phyloP scores from a whole-genome alignment of 805 yeast genomes.

The Pichia ethanolica region DNA sequence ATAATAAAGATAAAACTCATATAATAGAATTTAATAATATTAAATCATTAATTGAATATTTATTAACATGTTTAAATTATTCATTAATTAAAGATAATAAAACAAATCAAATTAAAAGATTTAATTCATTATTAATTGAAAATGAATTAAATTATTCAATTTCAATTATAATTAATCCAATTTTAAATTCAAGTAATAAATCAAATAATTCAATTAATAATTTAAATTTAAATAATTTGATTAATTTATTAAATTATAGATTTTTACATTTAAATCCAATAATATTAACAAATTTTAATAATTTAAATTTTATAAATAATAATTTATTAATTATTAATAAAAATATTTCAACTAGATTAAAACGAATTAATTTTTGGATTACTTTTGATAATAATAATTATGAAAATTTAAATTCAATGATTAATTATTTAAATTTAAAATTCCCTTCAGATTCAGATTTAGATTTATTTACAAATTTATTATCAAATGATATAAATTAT shows the following conservation, averaged over 20 bases:
- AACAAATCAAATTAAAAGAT: not conserved
- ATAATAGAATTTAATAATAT: not conserved
- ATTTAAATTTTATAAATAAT: constrained; percentile 2
- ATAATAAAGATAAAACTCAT: not conserved
- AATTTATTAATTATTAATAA: not conserved
- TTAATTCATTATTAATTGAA: not conserved
- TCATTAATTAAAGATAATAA: not conserved
- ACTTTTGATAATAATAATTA: constrained; percentile 24
- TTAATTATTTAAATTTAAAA: constrained; percentile 18
- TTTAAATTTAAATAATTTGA: constrained; percentile 3
- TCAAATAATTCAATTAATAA: not conserved
- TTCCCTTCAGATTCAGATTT: constrained; percentile 1
- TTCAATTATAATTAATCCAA: not conserved
- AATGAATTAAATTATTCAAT: constrained; percentile 9
- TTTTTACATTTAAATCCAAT: constrained; percentile 24
- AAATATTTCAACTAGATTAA: constrained; percentile 21
- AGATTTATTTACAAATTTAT: constrained; percentile 12
- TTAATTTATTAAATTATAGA: constrained; percentile 16
- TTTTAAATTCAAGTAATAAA: not conserved
- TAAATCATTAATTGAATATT: not conserved
- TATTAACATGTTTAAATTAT: not conserved
- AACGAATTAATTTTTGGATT: constrained; percentile 36
- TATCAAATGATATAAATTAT: constrained; percentile 27
- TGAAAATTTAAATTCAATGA: constrained; percentile 30
- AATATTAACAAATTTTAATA: constrained; percentile 3